phyloP scores from a whole-genome alignment of 805 yeast species.

The Diddensiella transvaalensis region DNA sequence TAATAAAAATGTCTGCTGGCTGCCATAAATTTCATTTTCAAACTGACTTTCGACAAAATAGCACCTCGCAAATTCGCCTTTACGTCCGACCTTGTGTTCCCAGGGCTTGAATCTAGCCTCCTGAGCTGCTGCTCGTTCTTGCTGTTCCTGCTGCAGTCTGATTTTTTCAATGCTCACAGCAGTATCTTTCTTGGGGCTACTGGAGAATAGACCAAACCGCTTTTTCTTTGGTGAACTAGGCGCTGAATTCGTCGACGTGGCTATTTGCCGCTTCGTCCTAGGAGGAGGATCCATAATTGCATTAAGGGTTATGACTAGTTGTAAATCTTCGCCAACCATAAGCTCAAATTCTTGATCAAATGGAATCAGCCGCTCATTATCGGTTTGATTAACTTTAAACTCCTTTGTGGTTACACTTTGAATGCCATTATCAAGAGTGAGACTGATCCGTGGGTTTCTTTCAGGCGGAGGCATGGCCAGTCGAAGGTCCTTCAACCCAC shows the following conservation, averaged over 20 bases:
- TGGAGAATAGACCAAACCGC: constrained; percentile 17
- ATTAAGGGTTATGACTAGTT: constrained; percentile 69
- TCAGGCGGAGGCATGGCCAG: constrained; percentile 37
- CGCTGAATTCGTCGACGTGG: constrained; percentile 2
- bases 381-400: constrained; percentile 24
- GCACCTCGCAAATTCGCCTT: constrained; percentile 60
- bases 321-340: constrained; percentile 56
- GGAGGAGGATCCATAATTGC: constrained; percentile 33
- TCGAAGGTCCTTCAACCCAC: constrained; percentile 32
- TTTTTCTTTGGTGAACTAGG: constrained; percentile 21
- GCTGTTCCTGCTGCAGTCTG: background rate
- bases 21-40: constrained; percentile 53
- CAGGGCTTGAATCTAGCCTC: constrained; percentile 7
- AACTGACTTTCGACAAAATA: constrained; percentile 60
- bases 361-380: constrained; percentile 23
- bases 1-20: constrained; percentile 48
- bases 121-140: constrained; percentile 1
- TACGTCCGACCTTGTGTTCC: constrained; percentile 17
- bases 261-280: constrained; percentile 2
- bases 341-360: constrained; percentile 78
- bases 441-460: constrained; percentile 46
- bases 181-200: constrained; percentile 17
- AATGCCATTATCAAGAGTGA: constrained; percentile 68
- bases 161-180: background rate
- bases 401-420: constrained; percentile 69